Evolutionary conservation across 208 protist genomes (phyloP).

Genomic region (Leishmania martiniquensis): DNA sequence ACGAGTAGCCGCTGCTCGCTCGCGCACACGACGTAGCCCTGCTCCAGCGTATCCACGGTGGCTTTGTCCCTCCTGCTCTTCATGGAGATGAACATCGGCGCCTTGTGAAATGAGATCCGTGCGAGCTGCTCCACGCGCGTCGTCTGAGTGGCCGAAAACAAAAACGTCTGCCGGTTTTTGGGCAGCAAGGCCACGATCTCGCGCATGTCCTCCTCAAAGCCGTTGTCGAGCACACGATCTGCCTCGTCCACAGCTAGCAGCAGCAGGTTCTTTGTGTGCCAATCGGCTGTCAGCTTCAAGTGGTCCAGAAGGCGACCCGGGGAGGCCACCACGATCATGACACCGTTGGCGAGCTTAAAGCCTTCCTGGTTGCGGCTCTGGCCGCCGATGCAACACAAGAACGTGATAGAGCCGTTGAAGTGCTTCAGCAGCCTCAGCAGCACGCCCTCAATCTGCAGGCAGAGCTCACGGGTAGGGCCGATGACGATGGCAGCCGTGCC

Average conservation of each 20-base stretch:
- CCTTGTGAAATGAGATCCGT: constrained; percentile 94
- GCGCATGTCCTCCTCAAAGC: constrained; percentile 98
- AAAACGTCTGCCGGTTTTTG: constrained; percentile 96
- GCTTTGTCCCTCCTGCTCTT: constrained; percentile 90
- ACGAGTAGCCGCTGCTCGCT: constrained; percentile 97
- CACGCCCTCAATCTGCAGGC: constrained; percentile 98
- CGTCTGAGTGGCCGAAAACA: constrained; percentile 99
- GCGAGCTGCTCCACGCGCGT: constrained; percentile 97
- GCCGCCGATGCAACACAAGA: constrained; percentile 91
- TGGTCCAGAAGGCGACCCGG: constrained; percentile 98
- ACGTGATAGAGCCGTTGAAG: constrained; percentile 91
- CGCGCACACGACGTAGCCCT: constrained; percentile 98
- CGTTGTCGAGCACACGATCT: constrained; percentile 98
- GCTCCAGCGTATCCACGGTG: constrained; percentile 95
- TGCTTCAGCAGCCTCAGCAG: constrained; percentile 93
- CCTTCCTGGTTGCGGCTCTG: constrained; percentile 91
- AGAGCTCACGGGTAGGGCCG: constrained; percentile 98
- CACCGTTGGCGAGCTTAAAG: constrained; percentile 86
- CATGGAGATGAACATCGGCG: constrained; percentile 98
- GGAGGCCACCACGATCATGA: constrained; percentile 92
- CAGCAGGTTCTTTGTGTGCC: constrained; percentile 97
- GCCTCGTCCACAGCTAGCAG: constrained; percentile 99
- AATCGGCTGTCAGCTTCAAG: constrained; percentile 97
- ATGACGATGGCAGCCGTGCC: constrained; percentile 98
- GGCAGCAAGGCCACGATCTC: constrained; percentile 99